These are phyloP conservation scores for Trichoderma polysporum DNA, from an alignment of 2,329 filamentous ascomycete genomes.

Conservation along the genomic window DNA sequence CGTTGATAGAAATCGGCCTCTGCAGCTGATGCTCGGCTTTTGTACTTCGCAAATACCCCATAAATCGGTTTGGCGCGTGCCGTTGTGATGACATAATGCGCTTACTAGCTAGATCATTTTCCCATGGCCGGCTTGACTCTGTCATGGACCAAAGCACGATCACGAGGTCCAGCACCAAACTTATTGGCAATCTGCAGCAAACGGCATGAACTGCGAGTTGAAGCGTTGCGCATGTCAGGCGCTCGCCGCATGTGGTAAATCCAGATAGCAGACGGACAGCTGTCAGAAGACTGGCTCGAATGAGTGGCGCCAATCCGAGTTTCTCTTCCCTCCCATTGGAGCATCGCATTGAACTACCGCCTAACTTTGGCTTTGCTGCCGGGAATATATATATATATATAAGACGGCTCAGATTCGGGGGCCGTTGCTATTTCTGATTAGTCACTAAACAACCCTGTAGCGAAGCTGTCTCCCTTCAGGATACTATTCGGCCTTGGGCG, in stretches of 20 bases:
- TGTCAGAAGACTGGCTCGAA: slow-evolving; percentile 35
- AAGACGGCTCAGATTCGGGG: background rate
- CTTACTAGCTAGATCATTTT: background rate
- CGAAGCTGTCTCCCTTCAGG: slow-evolving; percentile 47
- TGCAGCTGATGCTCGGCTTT: background rate
- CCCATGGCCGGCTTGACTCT: slow-evolving; percentile 5
- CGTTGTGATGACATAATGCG: slow-evolving; percentile 21
- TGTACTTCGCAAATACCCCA: background rate
- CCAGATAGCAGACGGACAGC: slow-evolving; percentile 8
- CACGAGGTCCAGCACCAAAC: slow-evolving; percentile 15
- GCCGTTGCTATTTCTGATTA: slow-evolving; percentile 8
- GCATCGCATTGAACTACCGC: background rate
- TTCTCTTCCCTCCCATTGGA: background rate
- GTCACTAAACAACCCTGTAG: slow-evolving; percentile 3
- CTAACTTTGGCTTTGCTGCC: background rate
- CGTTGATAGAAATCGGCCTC: background rate
- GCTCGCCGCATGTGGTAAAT: slow-evolving; percentile 21
- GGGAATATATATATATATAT: slow-evolving; percentile 10
- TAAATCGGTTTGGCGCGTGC: slow-evolving; percentile 11
- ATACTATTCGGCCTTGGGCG: slow-evolving; percentile 37
- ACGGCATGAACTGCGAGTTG: slow-evolving; percentile 10
- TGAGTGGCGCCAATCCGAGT: slow-evolving; percentile 20
- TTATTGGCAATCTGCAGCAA: background rate
- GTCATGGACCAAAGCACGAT: slow-evolving; percentile 14
- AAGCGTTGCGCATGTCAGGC: slow-evolving; percentile 23